A percentile compares a stretch with the other conserved stretches of the same genome.
These are phyloP conservation scores for Pleurotus tuoliensis DNA, from an alignment of 768 basidiomycete genomes.

Conservation along the genomic window DNA sequence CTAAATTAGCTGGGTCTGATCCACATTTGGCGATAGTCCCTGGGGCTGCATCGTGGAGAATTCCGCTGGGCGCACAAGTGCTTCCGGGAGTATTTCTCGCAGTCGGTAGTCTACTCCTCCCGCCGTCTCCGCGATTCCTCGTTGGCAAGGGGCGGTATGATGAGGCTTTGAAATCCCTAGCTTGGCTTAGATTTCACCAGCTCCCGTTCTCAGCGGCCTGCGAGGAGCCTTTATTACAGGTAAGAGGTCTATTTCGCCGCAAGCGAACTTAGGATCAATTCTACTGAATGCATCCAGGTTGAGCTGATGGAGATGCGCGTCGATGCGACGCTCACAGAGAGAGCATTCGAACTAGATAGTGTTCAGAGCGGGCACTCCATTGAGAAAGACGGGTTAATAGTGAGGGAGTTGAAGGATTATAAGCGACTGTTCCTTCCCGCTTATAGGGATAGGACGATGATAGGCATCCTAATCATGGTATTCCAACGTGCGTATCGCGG, in stretches of 20 bases:
- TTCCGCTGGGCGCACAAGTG: slow-evolving; percentile 71
- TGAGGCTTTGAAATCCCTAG: slow-evolving; percentile 57
- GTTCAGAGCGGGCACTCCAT: slow-evolving; percentile 13
- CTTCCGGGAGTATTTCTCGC: slow-evolving; percentile 65
- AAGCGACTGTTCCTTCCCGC: slow-evolving; percentile 45
- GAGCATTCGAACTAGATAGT: slow-evolving; percentile 20
- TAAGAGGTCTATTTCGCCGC: slow-evolving; percentile 9
- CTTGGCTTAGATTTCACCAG: slow-evolving; percentile 46
- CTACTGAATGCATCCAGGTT: slow-evolving; percentile 33
- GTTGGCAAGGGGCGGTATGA: slow-evolving; percentile 47
- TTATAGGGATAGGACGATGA: slow-evolving; percentile 58
- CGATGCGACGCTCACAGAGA: slow-evolving; percentile 51
- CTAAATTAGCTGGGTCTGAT: background rate
- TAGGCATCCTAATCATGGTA: slow-evolving; percentile 74
- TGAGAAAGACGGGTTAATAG: slow-evolving; percentile 41
- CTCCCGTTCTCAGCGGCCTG: slow-evolving; percentile 35
- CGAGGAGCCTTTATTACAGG: slow-evolving; percentile 50
- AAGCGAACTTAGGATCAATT: no score
- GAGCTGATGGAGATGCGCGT: slow-evolving; percentile 78
- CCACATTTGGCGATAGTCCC: slow-evolving; percentile 35
- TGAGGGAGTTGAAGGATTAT: slow-evolving; percentile 22
- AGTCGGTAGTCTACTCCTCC: slow-evolving; percentile 55
- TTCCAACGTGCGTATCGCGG: slow-evolving; percentile 63
- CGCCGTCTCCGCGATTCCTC: slow-evolving; percentile 59
- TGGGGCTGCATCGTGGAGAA: slow-evolving; percentile 68